A percentile compares a stretch with the other conserved stretches of the same genome.
Conservation (phyloP, 352 stramenopile genomes). For the Chrysophaeum taylorii region DNA sequence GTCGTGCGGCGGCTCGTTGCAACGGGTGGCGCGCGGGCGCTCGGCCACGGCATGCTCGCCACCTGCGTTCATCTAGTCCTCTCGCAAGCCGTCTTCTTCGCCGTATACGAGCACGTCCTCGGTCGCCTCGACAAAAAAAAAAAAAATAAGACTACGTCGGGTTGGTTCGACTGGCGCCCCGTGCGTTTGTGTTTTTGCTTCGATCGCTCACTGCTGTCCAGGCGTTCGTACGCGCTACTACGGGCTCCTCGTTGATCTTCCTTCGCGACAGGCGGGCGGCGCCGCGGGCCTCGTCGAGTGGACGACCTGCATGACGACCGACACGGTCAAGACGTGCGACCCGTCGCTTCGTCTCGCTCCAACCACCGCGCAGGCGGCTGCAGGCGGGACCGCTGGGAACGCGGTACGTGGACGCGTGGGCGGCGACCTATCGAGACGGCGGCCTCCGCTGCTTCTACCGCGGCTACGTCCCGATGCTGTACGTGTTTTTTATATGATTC, state of each 20-base stretch:
- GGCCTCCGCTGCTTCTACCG: constrained; percentile 62
- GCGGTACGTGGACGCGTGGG: constrained; percentile 43
- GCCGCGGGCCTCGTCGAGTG: neutral
- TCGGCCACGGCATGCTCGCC: neutral
- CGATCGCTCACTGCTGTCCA: too few relatives aligned
- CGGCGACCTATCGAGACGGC: constrained; percentile 52
- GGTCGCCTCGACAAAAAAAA: neutral
- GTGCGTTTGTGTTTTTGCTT: too few relatives aligned
- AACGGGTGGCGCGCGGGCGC: neutral
- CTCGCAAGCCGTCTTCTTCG: constrained; percentile 11
- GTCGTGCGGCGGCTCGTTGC: neutral
- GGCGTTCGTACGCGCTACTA: too few relatives aligned
- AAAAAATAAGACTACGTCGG: too few relatives aligned
- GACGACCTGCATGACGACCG: neutral
- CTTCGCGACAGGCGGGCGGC: too few relatives aligned
- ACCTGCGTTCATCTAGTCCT: neutral
- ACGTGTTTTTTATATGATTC: too few relatives aligned
- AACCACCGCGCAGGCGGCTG: neutral
- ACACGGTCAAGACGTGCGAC: constrained; percentile 7
- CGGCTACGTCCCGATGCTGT: constrained; percentile 63
- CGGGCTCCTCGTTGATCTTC: too few relatives aligned
- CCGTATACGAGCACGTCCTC: neutral
- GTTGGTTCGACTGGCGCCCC: too few relatives aligned
- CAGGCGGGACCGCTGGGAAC: neutral
- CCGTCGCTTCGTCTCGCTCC: neutral